Evolutionary conservation across 2,329 filamentous ascomycete genomes (phyloP).

Genomic region (Fusarium graminum): DNA sequence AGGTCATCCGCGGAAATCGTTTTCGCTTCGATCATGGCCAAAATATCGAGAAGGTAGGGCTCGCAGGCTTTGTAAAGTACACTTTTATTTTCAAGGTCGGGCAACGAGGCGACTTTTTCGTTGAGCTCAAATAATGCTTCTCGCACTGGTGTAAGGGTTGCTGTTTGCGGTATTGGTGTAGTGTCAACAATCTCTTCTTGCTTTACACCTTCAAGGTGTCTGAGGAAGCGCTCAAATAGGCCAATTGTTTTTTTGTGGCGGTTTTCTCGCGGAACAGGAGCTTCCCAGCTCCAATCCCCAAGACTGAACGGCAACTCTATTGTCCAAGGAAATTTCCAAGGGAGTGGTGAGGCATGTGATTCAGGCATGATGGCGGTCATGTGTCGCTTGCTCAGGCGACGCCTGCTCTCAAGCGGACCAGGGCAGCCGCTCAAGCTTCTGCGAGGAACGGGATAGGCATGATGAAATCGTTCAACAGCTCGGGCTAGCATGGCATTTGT

Average conservation of each 20-base stretch:
- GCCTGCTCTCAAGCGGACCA: slow-evolving; percentile 68
- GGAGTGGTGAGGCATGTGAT: slow-evolving; percentile 54
- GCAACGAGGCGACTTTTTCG: slow-evolving; percentile 6
- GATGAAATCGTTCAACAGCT: slow-evolving; percentile 52
- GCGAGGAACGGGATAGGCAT: slow-evolving; percentile 31
- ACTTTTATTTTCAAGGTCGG: not conserved
- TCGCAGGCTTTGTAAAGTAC: slow-evolving; percentile 22
- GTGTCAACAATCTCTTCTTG: not conserved
- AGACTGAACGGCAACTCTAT: slow-evolving; percentile 60
- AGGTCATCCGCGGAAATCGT: slow-evolving; percentile 36
- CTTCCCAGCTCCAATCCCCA: slow-evolving; percentile 65
- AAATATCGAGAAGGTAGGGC: slow-evolving; percentile 19
- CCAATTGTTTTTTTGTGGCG: slow-evolving; percentile 44
- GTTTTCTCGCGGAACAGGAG: slow-evolving; percentile 56
- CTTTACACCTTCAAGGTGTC: slow-evolving; percentile 46
- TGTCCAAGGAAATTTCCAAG: slow-evolving; percentile 65
- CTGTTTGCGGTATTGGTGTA: slow-evolving; percentile 2
- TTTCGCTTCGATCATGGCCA: slow-evolving; percentile 22
- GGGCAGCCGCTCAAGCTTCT: slow-evolving; percentile 60
- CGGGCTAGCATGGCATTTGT: slow-evolving; percentile 52
- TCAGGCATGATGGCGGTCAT: slow-evolving; percentile 65
- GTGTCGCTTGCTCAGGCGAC: slow-evolving; percentile 65
- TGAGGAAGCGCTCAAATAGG: slow-evolving; percentile 49
- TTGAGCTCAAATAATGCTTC: slow-evolving; percentile 11
- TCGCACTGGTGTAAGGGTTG: not conserved